phyloP scores from a whole-genome alignment of 345 rosid species.

The Murraya koenigii region DNA sequence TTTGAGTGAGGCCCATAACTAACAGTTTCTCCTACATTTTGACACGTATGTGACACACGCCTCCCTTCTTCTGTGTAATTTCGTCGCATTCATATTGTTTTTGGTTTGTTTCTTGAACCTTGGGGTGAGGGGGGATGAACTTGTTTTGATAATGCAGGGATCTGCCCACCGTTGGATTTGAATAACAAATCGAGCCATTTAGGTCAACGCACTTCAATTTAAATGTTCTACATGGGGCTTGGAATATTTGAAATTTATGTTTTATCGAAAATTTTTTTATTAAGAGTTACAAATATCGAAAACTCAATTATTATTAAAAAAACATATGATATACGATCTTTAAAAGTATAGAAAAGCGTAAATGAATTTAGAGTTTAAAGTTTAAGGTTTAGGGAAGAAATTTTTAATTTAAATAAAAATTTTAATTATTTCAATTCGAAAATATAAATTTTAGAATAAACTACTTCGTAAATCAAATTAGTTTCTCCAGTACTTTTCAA shows the following conservation, averaged over 20 bases:
- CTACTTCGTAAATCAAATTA: too few relatives aligned
- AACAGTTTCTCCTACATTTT: background rate
- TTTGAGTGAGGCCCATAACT: background rate
- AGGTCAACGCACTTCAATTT: background rate
- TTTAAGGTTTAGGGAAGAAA: accelerated
- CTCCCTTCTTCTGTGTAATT: slow-evolving; percentile 2
- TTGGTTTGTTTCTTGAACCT: too few relatives aligned
- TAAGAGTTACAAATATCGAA: accelerated
- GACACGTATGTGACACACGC: slow-evolving; percentile 34
- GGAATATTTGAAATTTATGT: background rate
- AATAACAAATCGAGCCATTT: background rate
- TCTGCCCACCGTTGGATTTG: background rate
- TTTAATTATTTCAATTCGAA: too few relatives aligned
- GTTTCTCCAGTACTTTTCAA: too few relatives aligned
- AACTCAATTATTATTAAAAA: too few relatives aligned
- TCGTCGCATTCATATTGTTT: background rate
- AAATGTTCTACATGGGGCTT: background rate
- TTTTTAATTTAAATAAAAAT: too few relatives aligned
- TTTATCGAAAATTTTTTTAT: background rate
- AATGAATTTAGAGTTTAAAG: accelerated
- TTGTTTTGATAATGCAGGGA: background rate
- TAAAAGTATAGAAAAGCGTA: too few relatives aligned
- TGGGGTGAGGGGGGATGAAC: background rate
- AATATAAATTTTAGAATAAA: too few relatives aligned
- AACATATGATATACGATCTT: accelerated